Base-by-base conservation (phyloP, 805 yeast genomes). In the Monosporozyma unispora region DNA sequence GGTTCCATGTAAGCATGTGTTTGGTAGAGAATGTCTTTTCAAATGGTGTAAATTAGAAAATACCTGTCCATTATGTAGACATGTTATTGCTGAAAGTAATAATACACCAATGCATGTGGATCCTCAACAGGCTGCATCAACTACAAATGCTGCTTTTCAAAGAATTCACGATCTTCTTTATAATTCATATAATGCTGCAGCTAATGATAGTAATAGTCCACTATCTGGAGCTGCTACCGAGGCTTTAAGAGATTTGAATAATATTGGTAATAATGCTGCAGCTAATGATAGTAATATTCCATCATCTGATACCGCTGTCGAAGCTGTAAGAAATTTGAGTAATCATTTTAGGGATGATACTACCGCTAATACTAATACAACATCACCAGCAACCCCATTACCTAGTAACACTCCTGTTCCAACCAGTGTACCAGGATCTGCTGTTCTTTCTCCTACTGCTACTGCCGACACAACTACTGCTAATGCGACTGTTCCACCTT, bases 11-110 rank as follows among this genome's bases (percentile, higher is more conserved):
- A 80, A 80, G 8, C 99, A 91, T 61, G 62, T 81, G 0, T 91
- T 93, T 71, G 98, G 99, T 6, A 75, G 81, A 53, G 76, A 79
- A n/a, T 91, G 99, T 70, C 70, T 89, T 22, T 77, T 73, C 50
- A 87, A 84, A 57, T 91, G 99, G 99, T 76, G 91, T 46, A 77
- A 75, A 52, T 69, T 77, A 22, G 81, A 84, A 57, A 76, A 79
- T 28, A 79, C 87, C 2, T 90, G 98, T 63, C 99, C 99, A 0
- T 67, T 91, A 44, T 91, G 99, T 63, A 79, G 98, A 50, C 71
- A 71, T 16, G 70, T 74, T 19, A 70, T 84, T 52, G 73, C 74
- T 49, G 68, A 61, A 37, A 35, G 39, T 21, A 19, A 12, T 19
- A 18, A 45, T 31, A 12, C 19, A 14, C 16, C 38, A 3, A 27